Evolutionary conservation across 1,139 yeast species (phyloP).

Genomic region (Magnusiomyces paraingens): DNA sequence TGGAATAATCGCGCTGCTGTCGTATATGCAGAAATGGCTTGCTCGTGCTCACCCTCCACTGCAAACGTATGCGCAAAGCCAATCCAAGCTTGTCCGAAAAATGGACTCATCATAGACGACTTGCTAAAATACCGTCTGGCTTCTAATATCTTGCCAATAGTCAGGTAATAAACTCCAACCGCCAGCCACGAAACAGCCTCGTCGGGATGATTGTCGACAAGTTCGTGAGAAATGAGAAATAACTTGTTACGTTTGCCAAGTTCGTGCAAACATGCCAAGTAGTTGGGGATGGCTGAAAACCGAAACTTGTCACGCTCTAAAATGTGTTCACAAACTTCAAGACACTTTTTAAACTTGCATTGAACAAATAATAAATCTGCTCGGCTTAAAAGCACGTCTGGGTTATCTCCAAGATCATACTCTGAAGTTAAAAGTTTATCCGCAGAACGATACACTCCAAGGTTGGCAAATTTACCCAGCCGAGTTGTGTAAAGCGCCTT

Average conservation of each 20-base stretch:
- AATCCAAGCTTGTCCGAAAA: constrained; percentile 94
- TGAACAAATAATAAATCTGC: constrained; percentile 72
- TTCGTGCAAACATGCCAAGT: constrained; percentile 80
- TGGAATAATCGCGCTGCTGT: constrained; percentile 92
- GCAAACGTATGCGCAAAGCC: constrained; percentile 99
- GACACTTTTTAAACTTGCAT: constrained; percentile 74
- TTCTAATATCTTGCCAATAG: constrained; percentile 66
- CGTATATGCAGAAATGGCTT: constrained; percentile 94
- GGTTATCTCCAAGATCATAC: constrained; percentile 59
- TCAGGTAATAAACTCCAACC: constrained; percentile 81
- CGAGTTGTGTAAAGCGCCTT: constrained; percentile 69
- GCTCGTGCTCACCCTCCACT: constrained; percentile 96
- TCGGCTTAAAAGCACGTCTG: constrained; percentile 60
- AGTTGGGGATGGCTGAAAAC: constrained; percentile 63
- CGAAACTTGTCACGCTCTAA: constrained; percentile 63
- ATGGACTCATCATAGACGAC: constrained; percentile 83
- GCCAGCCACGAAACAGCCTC: constrained; percentile 88
- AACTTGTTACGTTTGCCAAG: constrained; percentile 75
- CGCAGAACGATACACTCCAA: constrained; percentile 56
- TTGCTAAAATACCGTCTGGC: constrained; percentile 85
- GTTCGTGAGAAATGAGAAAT: constrained; percentile 73
- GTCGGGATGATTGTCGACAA: constrained; percentile 80
- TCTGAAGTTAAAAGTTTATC: constrained; percentile 62
- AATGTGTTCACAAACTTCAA: constrained; percentile 59
- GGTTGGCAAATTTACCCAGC: constrained; percentile 65